Percentiles rank a stretch among this genome's conserved stretches.
Conservation (phyloP, 2,329 filamentous ascomycete genomes). For the Penicillium sp. region DNA sequence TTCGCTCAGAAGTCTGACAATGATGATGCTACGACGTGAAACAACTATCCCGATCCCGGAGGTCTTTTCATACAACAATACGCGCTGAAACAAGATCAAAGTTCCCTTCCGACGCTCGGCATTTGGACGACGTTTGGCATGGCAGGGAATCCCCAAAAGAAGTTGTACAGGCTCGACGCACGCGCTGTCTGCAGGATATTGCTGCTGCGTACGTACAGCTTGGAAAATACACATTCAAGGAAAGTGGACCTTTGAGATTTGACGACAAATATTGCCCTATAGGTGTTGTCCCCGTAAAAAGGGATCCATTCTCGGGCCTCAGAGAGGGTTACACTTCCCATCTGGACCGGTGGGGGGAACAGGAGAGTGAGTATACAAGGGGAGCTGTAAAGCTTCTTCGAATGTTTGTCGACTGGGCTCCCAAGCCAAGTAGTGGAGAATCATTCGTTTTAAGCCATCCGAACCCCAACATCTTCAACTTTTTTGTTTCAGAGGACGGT, state of each 20-base stretch:
- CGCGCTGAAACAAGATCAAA: slow-evolving; percentile 21
- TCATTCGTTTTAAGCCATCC: not conserved
- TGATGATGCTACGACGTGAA: slow-evolving; percentile 29
- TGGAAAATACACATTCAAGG: not conserved
- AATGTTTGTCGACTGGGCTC: not conserved
- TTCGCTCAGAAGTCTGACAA: slow-evolving; percentile 28
- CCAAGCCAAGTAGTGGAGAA: not conserved
- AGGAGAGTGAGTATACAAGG: too few relatives aligned
- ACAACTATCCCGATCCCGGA: slow-evolving; percentile 33
- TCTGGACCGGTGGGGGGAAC: not conserved
- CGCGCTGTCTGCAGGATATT: not conserved
- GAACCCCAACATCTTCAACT: not conserved
- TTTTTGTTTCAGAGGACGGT: not conserved
- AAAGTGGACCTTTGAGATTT: not conserved
- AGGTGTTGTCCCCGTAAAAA: not conserved
- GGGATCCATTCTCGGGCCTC: not conserved
- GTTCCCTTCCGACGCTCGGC: slow-evolving; percentile 24
- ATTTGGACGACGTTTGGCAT: slow-evolving; percentile 31
- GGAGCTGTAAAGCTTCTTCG: not conserved
- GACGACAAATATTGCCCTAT: not conserved
- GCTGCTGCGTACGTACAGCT: not conserved
- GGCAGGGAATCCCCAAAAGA: not conserved
- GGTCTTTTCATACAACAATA: slow-evolving; percentile 27
- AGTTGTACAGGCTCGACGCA: not conserved
- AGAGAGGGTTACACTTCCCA: not conserved